phyloP scores from a whole-genome alignment of 2,329 filamentous ascomycete genomes.

The Penicillium sp. region DNA sequence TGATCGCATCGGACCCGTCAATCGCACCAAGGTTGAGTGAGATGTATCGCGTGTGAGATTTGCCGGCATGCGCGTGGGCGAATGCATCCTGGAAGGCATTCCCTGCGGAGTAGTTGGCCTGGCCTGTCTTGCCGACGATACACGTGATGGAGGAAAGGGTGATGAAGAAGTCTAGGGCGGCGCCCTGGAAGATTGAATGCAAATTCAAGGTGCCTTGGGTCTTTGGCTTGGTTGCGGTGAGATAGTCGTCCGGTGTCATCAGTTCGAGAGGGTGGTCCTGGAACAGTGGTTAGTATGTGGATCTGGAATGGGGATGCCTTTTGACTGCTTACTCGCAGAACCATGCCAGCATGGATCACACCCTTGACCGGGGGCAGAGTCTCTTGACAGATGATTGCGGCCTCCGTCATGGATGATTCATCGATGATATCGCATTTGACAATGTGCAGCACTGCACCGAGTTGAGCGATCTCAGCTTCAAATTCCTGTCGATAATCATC shows the following conservation, averaged over 20 bases:
- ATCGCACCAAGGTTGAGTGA: slow-evolving; percentile 1
- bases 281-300: not conserved
- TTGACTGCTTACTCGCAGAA: not conserved
- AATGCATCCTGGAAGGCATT: slow-evolving; percentile 3
- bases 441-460: not conserved
- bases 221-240: not conserved
- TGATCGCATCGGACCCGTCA: slow-evolving; percentile 1
- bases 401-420: not conserved
- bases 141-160: slow-evolving; percentile 3
- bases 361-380: slow-evolving; percentile 1
- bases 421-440: slow-evolving; percentile 2
- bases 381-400: not conserved
- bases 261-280: slow-evolving; percentile 1
- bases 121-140: slow-evolving; percentile 2
- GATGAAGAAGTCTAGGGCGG: slow-evolving; percentile 1
- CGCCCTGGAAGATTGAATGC: not conserved
- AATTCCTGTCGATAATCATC: not conserved
- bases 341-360: slow-evolving; percentile 2
- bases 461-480: not conserved
- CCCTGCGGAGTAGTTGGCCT: slow-evolving; percentile 2
- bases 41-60: not conserved
- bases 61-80: slow-evolving; percentile 1
- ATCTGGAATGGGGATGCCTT: not conserved
- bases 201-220: slow-evolving; percentile 3
- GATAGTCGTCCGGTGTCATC: slow-evolving; percentile 3